Evolutionary conservation across 768 basidiomycete species (phyloP), one percentile per base, ranked within the genome.

Genomic region (Calocybe indica): DNA sequence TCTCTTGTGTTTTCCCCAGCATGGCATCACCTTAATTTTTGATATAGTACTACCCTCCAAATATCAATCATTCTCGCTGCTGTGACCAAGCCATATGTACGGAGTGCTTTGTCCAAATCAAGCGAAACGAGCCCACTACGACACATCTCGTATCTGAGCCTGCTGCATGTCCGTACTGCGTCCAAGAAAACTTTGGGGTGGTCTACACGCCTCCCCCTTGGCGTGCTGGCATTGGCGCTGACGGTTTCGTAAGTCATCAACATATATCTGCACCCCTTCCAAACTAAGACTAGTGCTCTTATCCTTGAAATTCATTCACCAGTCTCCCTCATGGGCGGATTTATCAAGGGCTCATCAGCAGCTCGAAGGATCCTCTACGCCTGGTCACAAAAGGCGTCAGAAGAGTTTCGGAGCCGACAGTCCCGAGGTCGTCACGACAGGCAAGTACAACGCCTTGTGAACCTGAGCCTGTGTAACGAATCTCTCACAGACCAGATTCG

Each of bases 21-120:
- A 22, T 22, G 22, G 22, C 22, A 60, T 56, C 52, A 59, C 54
- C 55, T 56, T 34, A 52, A 47, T 49, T 46, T 55, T 52, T 34
- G 14, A 35, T 45, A 22, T 61, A 99, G 95, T 97, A 95, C 66
- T 99, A 97, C 61, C 96, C 96, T 15, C 78, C 88, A 40, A 95
- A 97, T 67, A 96, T 97, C 67, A 97, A 98, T 62, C 86, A 85
- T 58, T 97, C 96, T 35, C 80, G 96, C 61, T 99, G 96, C 64
- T 99, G 96, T 64, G 94, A 95, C 73, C 96, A 99, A 57, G 86
- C 90, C 14, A 95, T 99, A 52, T 99, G 96, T 63, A 97, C 96
- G 34, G 96, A 99, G 68, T 99, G 96, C 63, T 98, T 99, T 60
- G 92, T 97, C 14, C 95, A 97, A 69, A 98, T 99, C 70, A 98